Evolutionary conservation across 2,329 filamentous ascomycete species (phyloP).

Genomic region (Fusarium pseudocircinatum): DNA sequence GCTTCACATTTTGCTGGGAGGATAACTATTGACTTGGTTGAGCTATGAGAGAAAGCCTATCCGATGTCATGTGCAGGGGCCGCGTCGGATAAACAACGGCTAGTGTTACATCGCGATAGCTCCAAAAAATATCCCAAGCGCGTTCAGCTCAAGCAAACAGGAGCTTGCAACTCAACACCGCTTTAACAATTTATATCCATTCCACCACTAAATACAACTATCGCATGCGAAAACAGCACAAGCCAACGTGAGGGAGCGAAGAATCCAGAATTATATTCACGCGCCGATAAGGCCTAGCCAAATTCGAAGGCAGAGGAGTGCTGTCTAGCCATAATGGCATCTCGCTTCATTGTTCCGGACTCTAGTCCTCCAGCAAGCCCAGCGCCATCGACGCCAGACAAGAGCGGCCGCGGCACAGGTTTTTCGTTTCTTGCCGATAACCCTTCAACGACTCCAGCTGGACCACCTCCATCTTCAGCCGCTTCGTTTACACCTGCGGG

Average conservation of each 20-base stretch:
- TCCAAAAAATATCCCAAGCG: constrained; percentile 44
- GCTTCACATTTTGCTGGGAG: neutral
- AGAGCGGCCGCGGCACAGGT: constrained; percentile 47
- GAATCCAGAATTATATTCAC: neutral
- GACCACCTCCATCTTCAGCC: constrained; percentile 61
- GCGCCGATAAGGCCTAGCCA: constrained; percentile 15
- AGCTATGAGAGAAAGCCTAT: neutral
- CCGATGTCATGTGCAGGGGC: neutral
- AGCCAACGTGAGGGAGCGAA: constrained; percentile 7
- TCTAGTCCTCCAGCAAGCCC: constrained; percentile 55
- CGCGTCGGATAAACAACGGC: constrained; percentile 39
- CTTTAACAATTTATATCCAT: constrained; percentile 23
- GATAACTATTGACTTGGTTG: neutral
- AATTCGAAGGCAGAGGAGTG: constrained; percentile 29
- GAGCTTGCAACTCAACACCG: constrained; percentile 26
- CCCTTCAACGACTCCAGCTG: constrained; percentile 64
- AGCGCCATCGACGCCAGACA: constrained; percentile 61
- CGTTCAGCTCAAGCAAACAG: constrained; percentile 33
- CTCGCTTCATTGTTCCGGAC: constrained; percentile 55
- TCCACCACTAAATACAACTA: constrained; percentile 13
- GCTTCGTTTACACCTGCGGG: constrained; percentile 66
- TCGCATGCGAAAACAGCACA: constrained; percentile 23
- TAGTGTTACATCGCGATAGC: constrained; percentile 41
- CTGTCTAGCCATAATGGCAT: constrained; percentile 49
- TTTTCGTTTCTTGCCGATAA: constrained; percentile 54